Evolutionary conservation across 768 basidiomycete genomes (phyloP).

Genomic region (Mycena venus): DNA sequence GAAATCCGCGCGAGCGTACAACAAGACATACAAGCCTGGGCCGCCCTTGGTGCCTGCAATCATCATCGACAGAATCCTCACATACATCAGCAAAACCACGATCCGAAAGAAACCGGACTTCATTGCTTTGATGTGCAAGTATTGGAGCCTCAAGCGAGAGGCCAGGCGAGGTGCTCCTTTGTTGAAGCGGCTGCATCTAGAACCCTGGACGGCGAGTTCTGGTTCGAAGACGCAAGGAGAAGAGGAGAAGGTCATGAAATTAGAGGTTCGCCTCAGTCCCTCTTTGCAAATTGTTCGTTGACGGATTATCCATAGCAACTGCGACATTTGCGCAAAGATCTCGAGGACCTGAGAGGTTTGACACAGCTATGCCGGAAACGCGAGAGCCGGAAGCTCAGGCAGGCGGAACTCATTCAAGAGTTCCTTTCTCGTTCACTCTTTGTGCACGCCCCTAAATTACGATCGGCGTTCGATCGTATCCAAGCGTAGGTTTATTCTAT

Average conservation of each 20-base stretch:
- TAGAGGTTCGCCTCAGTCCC: constrained; percentile 75
- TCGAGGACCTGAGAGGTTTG: constrained; percentile 79
- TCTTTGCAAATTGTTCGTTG: neutral
- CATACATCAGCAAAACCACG: constrained; percentile 78
- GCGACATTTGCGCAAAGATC: constrained; percentile 77
- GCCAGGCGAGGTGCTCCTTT: constrained; percentile 93
- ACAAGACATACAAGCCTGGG: constrained; percentile 92
- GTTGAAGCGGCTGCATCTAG: constrained; percentile 92
- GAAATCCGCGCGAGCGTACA: constrained; percentile 91
- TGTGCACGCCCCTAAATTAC: constrained; percentile 71
- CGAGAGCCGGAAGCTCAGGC: constrained; percentile 83
- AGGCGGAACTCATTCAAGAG: constrained; percentile 75
- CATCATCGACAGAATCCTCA: constrained; percentile 83
- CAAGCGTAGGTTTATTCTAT: constrained; percentile 63
- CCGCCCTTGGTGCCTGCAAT: constrained; percentile 92
- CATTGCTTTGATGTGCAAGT: constrained; percentile 83
- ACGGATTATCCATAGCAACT: constrained; percentile 62
- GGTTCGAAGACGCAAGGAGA: constrained; percentile 77
- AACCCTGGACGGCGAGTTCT: constrained; percentile 94
- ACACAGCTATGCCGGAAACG: constrained; percentile 80
- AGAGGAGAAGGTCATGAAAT: constrained; percentile 84
- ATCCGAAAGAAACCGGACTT: constrained; percentile 85
- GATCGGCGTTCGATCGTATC: constrained; percentile 78
- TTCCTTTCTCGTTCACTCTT: constrained; percentile 76
- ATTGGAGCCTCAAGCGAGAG: constrained; percentile 98